These are phyloP conservation scores for Dimargaris cristalligena DNA, from an alignment of 192 early-diverging fungal genomes.

Conservation along the genomic window DNA sequence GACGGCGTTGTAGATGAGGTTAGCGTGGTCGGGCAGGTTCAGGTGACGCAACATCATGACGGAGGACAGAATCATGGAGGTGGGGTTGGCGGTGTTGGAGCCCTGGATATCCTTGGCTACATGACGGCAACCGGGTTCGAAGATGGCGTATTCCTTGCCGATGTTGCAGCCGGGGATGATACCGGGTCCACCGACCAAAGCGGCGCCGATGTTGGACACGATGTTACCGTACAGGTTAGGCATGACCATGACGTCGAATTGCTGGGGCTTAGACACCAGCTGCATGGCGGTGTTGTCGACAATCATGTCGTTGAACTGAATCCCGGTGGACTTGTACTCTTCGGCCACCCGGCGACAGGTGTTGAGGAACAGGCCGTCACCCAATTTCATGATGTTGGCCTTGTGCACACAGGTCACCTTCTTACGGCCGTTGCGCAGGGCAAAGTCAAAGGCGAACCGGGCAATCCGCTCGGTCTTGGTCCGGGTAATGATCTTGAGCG, in stretches of 20 bases:
- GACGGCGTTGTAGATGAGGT: slow-evolving; percentile 79
- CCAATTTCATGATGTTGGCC: slow-evolving; percentile 99
- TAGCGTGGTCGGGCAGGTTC: slow-evolving; percentile 74
- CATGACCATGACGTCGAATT: slow-evolving; percentile 99
- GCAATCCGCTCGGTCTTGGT: slow-evolving; percentile 98
- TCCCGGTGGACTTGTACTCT: slow-evolving; percentile 72
- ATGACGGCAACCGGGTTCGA: slow-evolving; percentile 97
- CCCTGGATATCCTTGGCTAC: slow-evolving; percentile 93
- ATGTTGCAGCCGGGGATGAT: slow-evolving; percentile 96
- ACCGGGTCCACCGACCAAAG: slow-evolving; percentile 87
- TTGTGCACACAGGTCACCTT: slow-evolving; percentile 98
- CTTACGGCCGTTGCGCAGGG: slow-evolving; percentile 91
- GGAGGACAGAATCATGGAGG: slow-evolving; percentile 78
- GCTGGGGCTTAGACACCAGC: slow-evolving; percentile 89
- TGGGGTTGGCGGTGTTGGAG: slow-evolving; percentile 90
- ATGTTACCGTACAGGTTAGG: slow-evolving; percentile 99
- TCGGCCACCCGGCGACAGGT: slow-evolving; percentile 92
- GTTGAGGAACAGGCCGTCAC: slow-evolving; percentile 94
- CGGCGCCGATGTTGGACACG: slow-evolving; percentile 95
- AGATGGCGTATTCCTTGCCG: slow-evolving; percentile 92
- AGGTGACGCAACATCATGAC: slow-evolving; percentile 95
- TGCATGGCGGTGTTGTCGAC: slow-evolving; percentile 99
- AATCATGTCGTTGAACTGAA: slow-evolving; percentile 97
- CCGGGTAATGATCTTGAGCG: slow-evolving; percentile 91
- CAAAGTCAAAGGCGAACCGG: slow-evolving; percentile 96